Base-by-base conservation (phyloP, 495 filamentous ascomycete species). In the Penicillium turbatum region DNA sequence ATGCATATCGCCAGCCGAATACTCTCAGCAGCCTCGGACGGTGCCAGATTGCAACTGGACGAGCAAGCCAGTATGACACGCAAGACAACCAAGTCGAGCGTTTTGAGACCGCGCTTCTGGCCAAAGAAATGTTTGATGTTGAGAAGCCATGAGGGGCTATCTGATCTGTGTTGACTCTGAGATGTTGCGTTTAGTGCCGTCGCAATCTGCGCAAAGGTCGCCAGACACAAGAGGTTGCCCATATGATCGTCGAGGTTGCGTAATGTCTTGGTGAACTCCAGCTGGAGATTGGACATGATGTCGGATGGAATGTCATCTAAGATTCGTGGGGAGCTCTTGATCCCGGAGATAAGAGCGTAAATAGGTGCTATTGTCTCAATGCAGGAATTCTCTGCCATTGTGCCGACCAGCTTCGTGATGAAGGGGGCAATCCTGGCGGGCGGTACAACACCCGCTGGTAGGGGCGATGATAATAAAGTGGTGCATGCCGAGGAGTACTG, bases 61-160 rank as follows among this genome's bases (percentile, higher is more conserved):
- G 77, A 81, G 53, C 78, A 83, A 8, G 76, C 76, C 50, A 74
- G 71, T 17, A 82, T 77, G 9, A 76, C 77, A 17, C 72, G 73
- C 42, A 82, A 60, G 2, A 80, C 73, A 4, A 81, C 72, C 32
- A 85, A 62, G 50, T 83, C 75, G 12, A 84, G 57, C 1, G 78
- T 85, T 51, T 84, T 85, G 9, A 68, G 43, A 1, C 72, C 78
- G 9, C 72, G 67, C 46, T 77, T 79, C 1, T 71, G 57, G 5
- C 72, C 73, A 37, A 82, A 81, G 51, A 80, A 79, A 41, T 80
- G 64, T 11, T 59, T 65, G 41, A 77, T 72, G 40, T 64, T 72
- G 9, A 70, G 59, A 31, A 77, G 62, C 72, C 70, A 73, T 15
- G 54, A 19, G 38, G 64, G 65, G 12, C 37, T 15, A 16, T 56